Evolutionary conservation across 192 early-diverging fungal species (phyloP).

Genomic region (Paraglomus brasilianum): DNA sequence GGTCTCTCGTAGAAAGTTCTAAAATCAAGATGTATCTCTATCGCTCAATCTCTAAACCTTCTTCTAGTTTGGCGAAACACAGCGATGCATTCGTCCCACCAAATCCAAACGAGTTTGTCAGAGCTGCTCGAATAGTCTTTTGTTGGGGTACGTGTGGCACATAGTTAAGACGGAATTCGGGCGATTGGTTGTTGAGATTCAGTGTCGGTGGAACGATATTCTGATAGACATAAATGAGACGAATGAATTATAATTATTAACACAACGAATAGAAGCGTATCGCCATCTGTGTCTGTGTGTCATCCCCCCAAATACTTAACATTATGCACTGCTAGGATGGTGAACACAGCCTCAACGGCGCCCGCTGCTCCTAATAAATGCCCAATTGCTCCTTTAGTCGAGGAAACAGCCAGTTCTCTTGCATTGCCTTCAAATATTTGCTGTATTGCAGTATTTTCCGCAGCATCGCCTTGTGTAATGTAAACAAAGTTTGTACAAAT

Average conservation of each 20-base stretch:
- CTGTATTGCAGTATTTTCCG: constrained; percentile 85
- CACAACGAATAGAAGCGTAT: too few relatives aligned
- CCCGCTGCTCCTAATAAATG: constrained; percentile 96
- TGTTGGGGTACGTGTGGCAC: constrained; percentile 71
- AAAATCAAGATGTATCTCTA: not conserved
- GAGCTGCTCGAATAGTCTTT: constrained; percentile 57
- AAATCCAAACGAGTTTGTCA: constrained; percentile 94
- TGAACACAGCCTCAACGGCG: constrained; percentile 88
- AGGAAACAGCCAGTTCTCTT: constrained; percentile 66
- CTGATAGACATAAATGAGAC: constrained; percentile 35
- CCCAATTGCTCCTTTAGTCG: constrained; percentile 89
- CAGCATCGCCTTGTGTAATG: constrained; percentile 74
- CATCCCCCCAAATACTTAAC: constrained; percentile 41
- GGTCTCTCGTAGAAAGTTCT: not conserved
- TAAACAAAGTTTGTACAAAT: too few relatives aligned
- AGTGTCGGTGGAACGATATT: constrained; percentile 62
- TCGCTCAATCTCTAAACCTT: not conserved
- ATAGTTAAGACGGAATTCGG: constrained; percentile 82
- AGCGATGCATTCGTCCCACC: constrained; percentile 79
- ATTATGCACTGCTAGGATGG: constrained; percentile 72
- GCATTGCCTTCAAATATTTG: constrained; percentile 58
- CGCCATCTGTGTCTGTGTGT: not conserved
- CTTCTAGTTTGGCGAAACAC: constrained; percentile 55
- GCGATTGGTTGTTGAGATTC: constrained; percentile 52
- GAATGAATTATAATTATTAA: not conserved